These are phyloP conservation scores for Cercospora beticola DNA, from an alignment of 2,329 filamentous ascomycete genomes.

Conservation along the genomic window DNA sequence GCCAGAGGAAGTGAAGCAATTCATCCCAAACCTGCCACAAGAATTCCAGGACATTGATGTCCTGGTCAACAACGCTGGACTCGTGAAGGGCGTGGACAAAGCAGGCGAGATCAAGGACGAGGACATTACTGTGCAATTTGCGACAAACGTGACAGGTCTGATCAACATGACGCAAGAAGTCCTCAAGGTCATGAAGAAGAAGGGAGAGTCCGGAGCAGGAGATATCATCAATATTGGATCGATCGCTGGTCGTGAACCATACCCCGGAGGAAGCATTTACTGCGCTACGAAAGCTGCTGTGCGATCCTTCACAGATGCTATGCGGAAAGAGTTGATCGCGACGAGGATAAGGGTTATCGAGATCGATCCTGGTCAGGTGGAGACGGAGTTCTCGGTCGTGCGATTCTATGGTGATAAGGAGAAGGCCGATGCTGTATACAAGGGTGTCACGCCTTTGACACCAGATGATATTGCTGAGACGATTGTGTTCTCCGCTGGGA, in stretches of 20 bases:
- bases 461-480: conserved; percentile 90
- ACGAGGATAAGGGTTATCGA: conserved; percentile 81
- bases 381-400: conserved; percentile 90
- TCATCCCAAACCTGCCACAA: conserved; percentile 71
- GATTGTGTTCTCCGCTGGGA: conserved; percentile 78
- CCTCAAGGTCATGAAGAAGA: conserved; percentile 71
- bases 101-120: conserved; percentile 78
- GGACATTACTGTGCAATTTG: conserved; percentile 85
- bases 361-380: conserved; percentile 88
- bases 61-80: conserved; percentile 91
- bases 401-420: conserved; percentile 83
- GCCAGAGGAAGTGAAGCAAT: conserved; percentile 67
- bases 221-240: conserved; percentile 96
- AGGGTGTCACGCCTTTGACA: conserved; percentile 79
- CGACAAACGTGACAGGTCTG: conserved; percentile 89
- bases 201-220: conserved; percentile 68
- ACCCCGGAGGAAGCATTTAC: conserved; percentile 84
- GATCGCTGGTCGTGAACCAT: conserved; percentile 86
- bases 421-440: conserved; percentile 88
- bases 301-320: conserved; percentile 75
- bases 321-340: conserved; percentile 79
- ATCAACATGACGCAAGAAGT: conserved; percentile 96
- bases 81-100: conserved; percentile 84
- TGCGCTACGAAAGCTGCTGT: conserved; percentile 91
- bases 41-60: conserved; percentile 85